phyloP scores from a whole-genome alignment of 148 eudicot genomes.

The Polygonum maritimum region DNA sequence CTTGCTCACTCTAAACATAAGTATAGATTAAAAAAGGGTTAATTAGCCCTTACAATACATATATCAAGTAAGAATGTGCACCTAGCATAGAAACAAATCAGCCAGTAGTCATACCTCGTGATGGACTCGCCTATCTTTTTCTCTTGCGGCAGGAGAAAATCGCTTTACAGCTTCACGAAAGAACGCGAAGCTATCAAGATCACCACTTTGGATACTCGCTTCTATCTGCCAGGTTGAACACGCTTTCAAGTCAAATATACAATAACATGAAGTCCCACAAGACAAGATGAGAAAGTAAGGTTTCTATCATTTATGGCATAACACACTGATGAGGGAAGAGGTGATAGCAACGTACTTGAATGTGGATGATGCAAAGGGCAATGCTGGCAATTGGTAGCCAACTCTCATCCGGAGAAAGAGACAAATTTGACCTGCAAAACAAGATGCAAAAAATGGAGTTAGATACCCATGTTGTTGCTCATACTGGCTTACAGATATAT shows the following conservation, averaged over 20 bases:
- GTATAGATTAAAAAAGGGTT: background rate
- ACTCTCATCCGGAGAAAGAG: constrained; percentile 81
- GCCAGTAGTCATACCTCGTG: constrained; percentile 26
- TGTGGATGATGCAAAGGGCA: constrained; percentile 60
- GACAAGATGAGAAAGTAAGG: background rate
- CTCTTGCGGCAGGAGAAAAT: constrained; percentile 23
- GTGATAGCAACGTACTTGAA: constrained; percentile 44
- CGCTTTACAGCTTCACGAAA: constrained; percentile 34
- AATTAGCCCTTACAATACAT: background rate
- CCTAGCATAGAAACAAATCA: background rate
- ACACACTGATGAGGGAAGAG: background rate
- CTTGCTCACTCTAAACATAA: constrained; percentile 25
- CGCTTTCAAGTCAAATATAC: background rate
- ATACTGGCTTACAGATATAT: background rate
- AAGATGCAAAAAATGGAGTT: background rate
- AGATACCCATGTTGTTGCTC: background rate
- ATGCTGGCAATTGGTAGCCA: constrained; percentile 97
- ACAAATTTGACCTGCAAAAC: constrained; percentile 57
- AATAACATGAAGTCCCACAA: background rate
- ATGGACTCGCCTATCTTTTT: constrained; percentile 23
- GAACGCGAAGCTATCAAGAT: constrained; percentile 47
- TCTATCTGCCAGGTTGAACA: constrained; percentile 53
- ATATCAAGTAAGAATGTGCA: background rate
- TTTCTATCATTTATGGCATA: background rate
- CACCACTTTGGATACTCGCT: constrained; percentile 67